These are phyloP conservation scores for Penicillium turbatum DNA, from an alignment of 495 filamentous ascomycete genomes.

Conservation along the genomic window DNA sequence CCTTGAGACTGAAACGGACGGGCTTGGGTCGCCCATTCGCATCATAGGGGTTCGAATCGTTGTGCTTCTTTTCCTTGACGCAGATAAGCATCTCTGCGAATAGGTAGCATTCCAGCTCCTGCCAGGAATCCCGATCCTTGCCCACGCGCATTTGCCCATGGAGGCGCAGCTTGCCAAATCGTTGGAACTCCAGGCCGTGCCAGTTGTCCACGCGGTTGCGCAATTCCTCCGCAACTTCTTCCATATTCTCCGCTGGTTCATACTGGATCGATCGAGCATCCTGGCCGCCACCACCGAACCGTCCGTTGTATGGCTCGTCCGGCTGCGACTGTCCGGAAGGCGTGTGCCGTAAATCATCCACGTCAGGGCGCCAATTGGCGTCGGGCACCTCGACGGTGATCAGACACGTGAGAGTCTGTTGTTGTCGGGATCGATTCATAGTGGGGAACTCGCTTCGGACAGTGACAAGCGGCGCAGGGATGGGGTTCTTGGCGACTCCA, in stretches of 20 bases:
- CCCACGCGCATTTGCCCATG: constrained; percentile 91
- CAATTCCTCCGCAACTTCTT: constrained; percentile 83
- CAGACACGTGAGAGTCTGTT: constrained; percentile 91
- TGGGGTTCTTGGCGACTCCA: constrained; percentile 75
- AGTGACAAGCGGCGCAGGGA: constrained; percentile 83
- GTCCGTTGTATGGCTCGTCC: constrained; percentile 38
- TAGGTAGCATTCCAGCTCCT: constrained; percentile 95
- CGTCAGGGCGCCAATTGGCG: constrained; percentile 83
- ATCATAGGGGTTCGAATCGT: constrained; percentile 53
- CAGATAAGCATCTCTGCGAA: constrained; percentile 99
- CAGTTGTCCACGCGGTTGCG: constrained; percentile 90
- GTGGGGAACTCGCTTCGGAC: constrained; percentile 97
- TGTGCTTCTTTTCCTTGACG: constrained; percentile 89
- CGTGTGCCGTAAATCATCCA: constrained; percentile 70
- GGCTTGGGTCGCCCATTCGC: constrained; percentile 57
- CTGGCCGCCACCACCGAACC: constrained; percentile 27
- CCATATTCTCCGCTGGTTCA: constrained; percentile 62
- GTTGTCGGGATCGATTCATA: constrained; percentile 83
- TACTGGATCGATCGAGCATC: constrained; percentile 30
- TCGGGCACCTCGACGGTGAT: constrained; percentile 93
- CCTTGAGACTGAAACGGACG: constrained; percentile 84
- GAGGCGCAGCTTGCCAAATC: constrained; percentile 89
- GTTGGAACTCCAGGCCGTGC: constrained; percentile 94
- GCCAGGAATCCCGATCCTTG: constrained; percentile 96
- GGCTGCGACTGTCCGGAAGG: constrained; percentile 54